These are phyloP conservation scores for Solanum chaucha DNA, from an alignment of 257 asterid species.

Conservation along the genomic window DNA sequence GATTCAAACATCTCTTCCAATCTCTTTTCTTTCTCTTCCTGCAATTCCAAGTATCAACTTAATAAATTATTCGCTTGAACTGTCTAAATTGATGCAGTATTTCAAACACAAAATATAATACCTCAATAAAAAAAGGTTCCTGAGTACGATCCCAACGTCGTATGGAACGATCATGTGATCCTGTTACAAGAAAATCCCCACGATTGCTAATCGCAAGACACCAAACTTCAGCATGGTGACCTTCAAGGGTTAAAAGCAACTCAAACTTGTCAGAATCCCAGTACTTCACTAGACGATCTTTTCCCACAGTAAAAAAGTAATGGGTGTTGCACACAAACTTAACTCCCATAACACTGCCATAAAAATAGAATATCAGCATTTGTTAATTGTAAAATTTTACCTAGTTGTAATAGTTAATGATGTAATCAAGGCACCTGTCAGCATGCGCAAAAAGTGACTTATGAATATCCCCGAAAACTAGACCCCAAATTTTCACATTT, in stretches of 20 bases:
- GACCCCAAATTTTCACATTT: constrained; percentile 91
- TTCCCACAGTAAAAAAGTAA: constrained; percentile 84
- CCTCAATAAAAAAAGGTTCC: constrained; percentile 83
- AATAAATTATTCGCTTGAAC: not conserved
- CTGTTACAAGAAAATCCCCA: constrained; percentile 88
- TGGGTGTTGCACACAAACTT: constrained; percentile 71
- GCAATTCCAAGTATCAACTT: constrained; percentile 14
- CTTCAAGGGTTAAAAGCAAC: constrained; percentile 84
- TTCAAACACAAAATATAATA: constrained; percentile 7
- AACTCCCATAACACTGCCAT: constrained; percentile 77
- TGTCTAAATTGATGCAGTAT: not conserved
- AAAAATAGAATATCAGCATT: constrained; percentile 8
- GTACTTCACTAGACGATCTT: constrained; percentile 75
- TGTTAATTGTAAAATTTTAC: not conserved
- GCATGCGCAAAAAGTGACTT: constrained; percentile 84
- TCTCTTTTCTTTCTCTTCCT: constrained; percentile 95
- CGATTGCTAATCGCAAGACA: constrained; percentile 79
- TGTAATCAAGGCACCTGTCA: constrained; percentile 39
- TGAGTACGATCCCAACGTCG: constrained; percentile 97
- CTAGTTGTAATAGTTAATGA: not conserved
- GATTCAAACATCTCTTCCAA: constrained; percentile 86
- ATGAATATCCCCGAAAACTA: constrained; percentile 81
- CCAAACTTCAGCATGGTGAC: constrained; percentile 84
- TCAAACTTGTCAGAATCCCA: constrained; percentile 98
- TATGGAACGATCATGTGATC: constrained; percentile 84